These are phyloP conservation scores for Populus tremula DNA, from an alignment of 345 rosid genomes.

Conservation along the genomic window DNA sequence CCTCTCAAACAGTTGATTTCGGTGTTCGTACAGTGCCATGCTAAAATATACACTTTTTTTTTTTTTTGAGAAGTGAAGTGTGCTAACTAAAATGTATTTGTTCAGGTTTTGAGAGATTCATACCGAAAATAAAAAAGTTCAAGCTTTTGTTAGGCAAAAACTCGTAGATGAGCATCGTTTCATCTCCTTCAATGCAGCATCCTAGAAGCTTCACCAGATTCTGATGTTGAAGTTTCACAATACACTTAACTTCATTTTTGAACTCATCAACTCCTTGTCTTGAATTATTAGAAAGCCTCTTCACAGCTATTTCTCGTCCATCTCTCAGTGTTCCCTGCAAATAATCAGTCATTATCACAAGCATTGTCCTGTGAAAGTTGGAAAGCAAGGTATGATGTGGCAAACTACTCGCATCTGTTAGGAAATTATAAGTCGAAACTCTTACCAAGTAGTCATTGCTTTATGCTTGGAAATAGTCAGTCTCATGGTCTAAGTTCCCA, in stretches of 20 bases:
- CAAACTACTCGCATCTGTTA: background rate
- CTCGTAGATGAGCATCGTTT: slow-evolving; percentile 30
- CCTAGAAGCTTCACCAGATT: slow-evolving; percentile 36
- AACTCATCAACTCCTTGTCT: slow-evolving; percentile 30
- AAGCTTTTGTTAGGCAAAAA: slow-evolving; percentile 36
- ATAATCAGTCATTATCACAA: background rate
- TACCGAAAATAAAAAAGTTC: slow-evolving; percentile 27
- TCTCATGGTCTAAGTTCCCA: too few relatives aligned
- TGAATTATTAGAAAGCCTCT: slow-evolving; percentile 30
- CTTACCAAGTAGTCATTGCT: background rate
- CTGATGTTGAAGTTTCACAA: slow-evolving; percentile 33
- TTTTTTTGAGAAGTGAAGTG: background rate
- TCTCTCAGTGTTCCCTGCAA: slow-evolving; percentile 27
- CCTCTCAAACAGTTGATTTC: background rate
- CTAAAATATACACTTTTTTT: too few relatives aligned
- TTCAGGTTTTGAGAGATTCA: background rate
- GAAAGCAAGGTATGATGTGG: background rate
- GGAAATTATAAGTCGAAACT: background rate
- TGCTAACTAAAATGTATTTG: background rate
- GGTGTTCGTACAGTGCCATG: background rate
- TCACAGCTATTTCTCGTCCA: slow-evolving; percentile 31
- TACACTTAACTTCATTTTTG: slow-evolving; percentile 23
- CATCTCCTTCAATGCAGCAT: slow-evolving; percentile 26
- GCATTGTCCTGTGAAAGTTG: background rate
- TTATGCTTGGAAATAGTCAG: background rate